These are phyloP conservation scores for Saccharomyces hybrid DNA, from an alignment of 1,139 yeast species.

Conservation along the genomic window DNA sequence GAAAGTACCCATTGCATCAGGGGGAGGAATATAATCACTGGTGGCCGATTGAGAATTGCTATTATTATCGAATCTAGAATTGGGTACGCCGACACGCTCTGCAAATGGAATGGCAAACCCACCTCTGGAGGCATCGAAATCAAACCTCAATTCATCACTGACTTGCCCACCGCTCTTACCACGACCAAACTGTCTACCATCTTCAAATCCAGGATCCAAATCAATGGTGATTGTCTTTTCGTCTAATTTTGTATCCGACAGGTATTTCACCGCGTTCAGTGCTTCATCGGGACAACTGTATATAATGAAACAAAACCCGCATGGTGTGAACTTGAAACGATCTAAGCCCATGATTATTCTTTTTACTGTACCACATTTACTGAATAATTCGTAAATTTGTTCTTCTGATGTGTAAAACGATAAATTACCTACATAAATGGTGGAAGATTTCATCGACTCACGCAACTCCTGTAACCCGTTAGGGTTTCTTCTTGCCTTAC, in stretches of 20 bases:
- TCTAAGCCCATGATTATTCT: constrained; percentile 90
- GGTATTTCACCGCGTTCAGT: constrained; percentile 68
- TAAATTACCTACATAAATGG: constrained; percentile 81
- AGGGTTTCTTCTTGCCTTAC: constrained; percentile 54
- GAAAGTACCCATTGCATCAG: constrained; percentile 14
- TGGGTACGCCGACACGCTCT: constrained; percentile 23
- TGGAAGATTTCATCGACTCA: constrained; percentile 55
- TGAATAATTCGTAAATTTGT: constrained; percentile 78
- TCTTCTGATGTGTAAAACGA: constrained; percentile 90
- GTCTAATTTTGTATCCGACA: constrained; percentile 74
- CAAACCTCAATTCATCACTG: constrained; percentile 49
- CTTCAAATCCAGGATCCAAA: constrained; percentile 88
- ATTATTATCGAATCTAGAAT: neutral
- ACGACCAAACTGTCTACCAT: constrained; percentile 91
- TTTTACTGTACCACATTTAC: constrained; percentile 68
- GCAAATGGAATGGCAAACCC: constrained; percentile 36
- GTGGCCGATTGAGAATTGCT: constrained; percentile 1
- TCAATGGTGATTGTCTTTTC: constrained; percentile 75
- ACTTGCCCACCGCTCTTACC: constrained; percentile 88
- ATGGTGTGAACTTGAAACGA: constrained; percentile 79
- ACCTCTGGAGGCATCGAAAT: constrained; percentile 51
- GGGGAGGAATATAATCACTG: constrained; percentile 11
- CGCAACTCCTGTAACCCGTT: constrained; percentile 51
- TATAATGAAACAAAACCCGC: constrained; percentile 91
- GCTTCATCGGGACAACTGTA: constrained; percentile 64